These are phyloP conservation scores for Aspergillus haitiensis DNA, from an alignment of 495 filamentous ascomycete genomes.

Conservation along the genomic window DNA sequence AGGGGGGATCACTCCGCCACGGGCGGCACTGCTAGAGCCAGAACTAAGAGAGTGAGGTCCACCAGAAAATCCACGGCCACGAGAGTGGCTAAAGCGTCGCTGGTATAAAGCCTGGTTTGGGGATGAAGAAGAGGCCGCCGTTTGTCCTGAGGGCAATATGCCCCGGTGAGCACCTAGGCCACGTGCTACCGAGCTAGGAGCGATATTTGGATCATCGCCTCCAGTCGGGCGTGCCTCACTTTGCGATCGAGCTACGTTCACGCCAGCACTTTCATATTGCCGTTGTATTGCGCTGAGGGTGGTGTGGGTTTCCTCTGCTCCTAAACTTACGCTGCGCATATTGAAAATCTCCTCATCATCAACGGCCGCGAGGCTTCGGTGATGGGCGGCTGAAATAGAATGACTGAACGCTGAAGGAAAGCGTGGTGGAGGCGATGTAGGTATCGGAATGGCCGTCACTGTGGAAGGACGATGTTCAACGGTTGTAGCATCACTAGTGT, in stretches of 20 bases:
- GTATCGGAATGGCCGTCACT: constrained; percentile 78
- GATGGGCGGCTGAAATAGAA: constrained; percentile 78
- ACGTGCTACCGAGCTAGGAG: constrained; percentile 43
- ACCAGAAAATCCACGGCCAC: constrained; percentile 44
- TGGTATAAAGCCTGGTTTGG: constrained; percentile 42
- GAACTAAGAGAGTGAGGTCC: constrained; percentile 45
- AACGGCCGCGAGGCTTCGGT: constrained; percentile 49
- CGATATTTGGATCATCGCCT: constrained; percentile 37
- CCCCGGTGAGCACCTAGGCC: constrained; percentile 42
- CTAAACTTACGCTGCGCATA: constrained; percentile 75
- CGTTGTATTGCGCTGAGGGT: constrained; percentile 58
- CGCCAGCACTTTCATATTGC: constrained; percentile 31
- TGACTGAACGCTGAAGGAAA: constrained; percentile 63
- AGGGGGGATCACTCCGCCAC: constrained; percentile 37
- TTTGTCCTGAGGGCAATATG: constrained; percentile 36
- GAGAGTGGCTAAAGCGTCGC: constrained; percentile 41
- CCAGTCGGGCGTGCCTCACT: constrained; percentile 29
- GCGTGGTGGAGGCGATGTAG: constrained; percentile 70
- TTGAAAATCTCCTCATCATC: constrained; percentile 66
- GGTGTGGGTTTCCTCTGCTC: constrained; percentile 63
- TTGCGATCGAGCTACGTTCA: constrained; percentile 31
- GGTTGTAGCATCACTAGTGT: constrained; percentile 34
- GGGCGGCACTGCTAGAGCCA: constrained; percentile 46
- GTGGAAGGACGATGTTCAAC: constrained; percentile 47
- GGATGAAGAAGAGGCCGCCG: constrained; percentile 34